These are phyloP conservation scores for Reutealis trisperma DNA, from an alignment of 345 rosid species.

Conservation along the genomic window DNA sequence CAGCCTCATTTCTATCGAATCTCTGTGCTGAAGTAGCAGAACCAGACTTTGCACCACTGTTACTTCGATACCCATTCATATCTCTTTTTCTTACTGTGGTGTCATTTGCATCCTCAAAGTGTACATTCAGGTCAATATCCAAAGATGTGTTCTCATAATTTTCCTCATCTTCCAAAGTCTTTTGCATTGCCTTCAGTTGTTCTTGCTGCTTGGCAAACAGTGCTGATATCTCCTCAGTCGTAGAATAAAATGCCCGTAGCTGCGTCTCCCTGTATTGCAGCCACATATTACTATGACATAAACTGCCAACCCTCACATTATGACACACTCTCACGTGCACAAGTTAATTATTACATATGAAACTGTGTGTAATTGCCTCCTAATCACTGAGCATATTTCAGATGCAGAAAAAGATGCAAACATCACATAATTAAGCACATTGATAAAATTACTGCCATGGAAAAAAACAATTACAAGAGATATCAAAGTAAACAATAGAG, in stretches of 20 bases:
- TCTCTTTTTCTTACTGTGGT: constrained; percentile 33
- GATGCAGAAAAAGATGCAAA: neutral
- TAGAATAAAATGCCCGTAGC: constrained; percentile 88
- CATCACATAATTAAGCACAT: neutral
- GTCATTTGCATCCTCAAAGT: constrained; percentile 28
- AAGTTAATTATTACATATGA: neutral
- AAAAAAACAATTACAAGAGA: neutral
- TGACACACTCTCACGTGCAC: neutral
- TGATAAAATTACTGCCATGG: neutral
- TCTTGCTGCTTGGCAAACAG: constrained; percentile 93
- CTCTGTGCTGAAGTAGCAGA: constrained; percentile 57
- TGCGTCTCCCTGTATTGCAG: constrained; percentile 81
- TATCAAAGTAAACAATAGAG: neutral
- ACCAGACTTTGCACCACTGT: constrained; percentile 42
- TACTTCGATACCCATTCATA: constrained; percentile 26
- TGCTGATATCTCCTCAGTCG: constrained; percentile 79
- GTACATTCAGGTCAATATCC: constrained; percentile 61
- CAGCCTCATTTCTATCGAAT: constrained; percentile 34
- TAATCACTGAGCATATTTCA: neutral
- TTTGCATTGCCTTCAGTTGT: constrained; percentile 89
- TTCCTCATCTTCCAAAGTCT: constrained; percentile 92
- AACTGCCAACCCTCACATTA: neutral
- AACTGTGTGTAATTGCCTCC: neutral
- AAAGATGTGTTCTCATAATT: constrained; percentile 72
- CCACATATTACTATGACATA: neutral